Evolutionary conservation across 495 filamentous ascomycete species (phyloP).

Genomic region (Extremus antarcticus): DNA sequence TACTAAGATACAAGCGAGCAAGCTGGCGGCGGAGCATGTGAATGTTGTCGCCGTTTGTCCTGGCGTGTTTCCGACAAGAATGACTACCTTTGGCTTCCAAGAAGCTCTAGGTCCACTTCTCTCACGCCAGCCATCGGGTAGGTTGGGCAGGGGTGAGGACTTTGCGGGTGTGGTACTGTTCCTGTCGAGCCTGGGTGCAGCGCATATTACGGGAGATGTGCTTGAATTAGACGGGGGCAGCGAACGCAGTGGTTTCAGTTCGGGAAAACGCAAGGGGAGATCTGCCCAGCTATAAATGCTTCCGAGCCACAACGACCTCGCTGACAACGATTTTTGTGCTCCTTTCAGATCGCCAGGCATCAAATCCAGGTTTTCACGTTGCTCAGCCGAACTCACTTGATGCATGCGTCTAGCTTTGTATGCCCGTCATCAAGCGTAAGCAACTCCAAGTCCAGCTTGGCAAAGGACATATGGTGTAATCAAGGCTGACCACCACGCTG

Average conservation of each 20-base stretch:
- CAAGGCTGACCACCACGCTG: too few species aligned
- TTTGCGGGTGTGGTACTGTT: constrained; percentile 29
- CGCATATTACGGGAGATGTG: constrained; percentile 30
- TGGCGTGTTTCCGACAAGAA: constrained; percentile 29
- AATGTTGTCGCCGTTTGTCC: constrained; percentile 29
- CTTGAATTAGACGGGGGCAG: constrained; percentile 29
- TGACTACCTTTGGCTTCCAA: constrained; percentile 26
- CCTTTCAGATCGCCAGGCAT: too few species aligned
- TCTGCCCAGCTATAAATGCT: not conserved
- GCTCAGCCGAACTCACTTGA: too few species aligned
- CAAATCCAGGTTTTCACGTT: too few species aligned
- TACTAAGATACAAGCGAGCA: constrained; percentile 27
- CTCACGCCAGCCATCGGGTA: constrained; percentile 25
- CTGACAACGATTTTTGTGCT: too few species aligned
- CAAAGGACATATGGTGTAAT: too few species aligned
- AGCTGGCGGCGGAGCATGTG: constrained; percentile 28
- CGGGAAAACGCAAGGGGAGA: constrained; percentile 20
- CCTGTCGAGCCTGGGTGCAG: constrained; percentile 20
- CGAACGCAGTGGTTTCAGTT: constrained; percentile 23
- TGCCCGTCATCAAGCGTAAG: too few species aligned
- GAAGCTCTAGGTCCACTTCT: constrained; percentile 26
- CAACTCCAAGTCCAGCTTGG: too few species aligned
- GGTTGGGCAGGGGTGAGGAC: constrained; percentile 28
- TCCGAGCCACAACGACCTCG: too few species aligned
- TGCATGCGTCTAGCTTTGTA: too few species aligned